phyloP scores from a whole-genome alignment of 2,329 filamentous ascomycete genomes.

The Trichoderma breve region DNA sequence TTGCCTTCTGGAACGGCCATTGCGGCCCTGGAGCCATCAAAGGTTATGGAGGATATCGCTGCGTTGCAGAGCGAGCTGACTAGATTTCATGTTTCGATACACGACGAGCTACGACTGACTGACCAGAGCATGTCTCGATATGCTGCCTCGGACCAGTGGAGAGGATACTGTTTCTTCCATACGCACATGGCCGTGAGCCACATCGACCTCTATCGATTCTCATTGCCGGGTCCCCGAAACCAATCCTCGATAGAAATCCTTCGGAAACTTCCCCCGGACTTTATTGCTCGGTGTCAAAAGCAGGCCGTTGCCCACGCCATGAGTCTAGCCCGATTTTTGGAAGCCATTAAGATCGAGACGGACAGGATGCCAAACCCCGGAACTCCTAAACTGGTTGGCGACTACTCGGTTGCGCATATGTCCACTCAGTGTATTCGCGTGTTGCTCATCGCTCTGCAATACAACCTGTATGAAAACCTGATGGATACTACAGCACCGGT shows the following conservation, averaged over 20 bases:
- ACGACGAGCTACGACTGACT: constrained; percentile 34
- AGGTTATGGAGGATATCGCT: constrained; percentile 39
- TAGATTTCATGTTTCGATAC: constrained; percentile 37
- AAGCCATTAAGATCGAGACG: constrained; percentile 33
- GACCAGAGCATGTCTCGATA: constrained; percentile 36
- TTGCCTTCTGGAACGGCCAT: constrained; percentile 22
- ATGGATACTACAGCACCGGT: constrained; percentile 39
- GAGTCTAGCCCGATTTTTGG: constrained; percentile 37
- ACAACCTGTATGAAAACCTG: constrained; percentile 37
- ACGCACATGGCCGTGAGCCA: constrained; percentile 37
- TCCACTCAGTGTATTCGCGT: constrained; percentile 33
- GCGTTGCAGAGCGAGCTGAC: constrained; percentile 39
- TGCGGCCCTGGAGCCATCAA: constrained; percentile 35
- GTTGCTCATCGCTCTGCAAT: constrained; percentile 37
- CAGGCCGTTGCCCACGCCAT: constrained; percentile 41
- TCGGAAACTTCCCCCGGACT: constrained; percentile 36
- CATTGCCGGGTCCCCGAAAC: constrained; percentile 37
- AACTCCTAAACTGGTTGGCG: constrained; percentile 31
- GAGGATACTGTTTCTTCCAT: constrained; percentile 40
- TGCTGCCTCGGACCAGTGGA: constrained; percentile 32
- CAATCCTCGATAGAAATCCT: constrained; percentile 34
- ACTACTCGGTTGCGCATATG: constrained; percentile 34
- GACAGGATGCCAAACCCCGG: constrained; percentile 28
- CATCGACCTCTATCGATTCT: constrained; percentile 41
- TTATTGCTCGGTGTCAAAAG: constrained; percentile 37